These are phyloP conservation scores for Lathyrus sativus DNA, from an alignment of 306 rosid genomes.

Conservation along the genomic window DNA sequence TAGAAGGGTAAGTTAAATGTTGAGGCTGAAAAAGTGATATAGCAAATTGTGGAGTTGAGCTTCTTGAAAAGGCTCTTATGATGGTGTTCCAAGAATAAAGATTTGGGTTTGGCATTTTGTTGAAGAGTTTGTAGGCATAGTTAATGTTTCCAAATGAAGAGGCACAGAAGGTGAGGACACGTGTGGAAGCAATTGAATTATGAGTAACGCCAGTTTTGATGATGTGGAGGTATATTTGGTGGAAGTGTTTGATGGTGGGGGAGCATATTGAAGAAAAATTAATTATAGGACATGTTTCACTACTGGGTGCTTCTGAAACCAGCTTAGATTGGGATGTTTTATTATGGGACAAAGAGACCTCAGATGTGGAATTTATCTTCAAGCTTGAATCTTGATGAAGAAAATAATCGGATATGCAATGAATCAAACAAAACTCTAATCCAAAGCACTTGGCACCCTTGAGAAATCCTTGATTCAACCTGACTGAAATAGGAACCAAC, in stretches of 20 bases:
- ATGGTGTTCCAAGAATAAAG: conserved; percentile 78
- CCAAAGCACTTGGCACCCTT: too few relatives aligned
- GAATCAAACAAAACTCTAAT: too few relatives aligned
- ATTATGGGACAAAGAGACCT: conserved; percentile 32
- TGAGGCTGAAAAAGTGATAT: conserved; percentile 69
- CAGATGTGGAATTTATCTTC: conserved; percentile 2
- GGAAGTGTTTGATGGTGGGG: conserved; percentile 75
- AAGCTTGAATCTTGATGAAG: conserved; percentile 38
- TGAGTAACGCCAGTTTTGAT: conserved; percentile 70
- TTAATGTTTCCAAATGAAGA: conserved; percentile 66
- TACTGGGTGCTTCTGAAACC: conserved; percentile 20
- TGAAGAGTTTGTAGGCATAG: conserved; percentile 67
- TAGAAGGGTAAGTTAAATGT: conserved; percentile 74
- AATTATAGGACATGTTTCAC: conserved; percentile 26
- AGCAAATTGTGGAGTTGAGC: conserved; percentile 63
- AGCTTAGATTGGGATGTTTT: conserved; percentile 31
- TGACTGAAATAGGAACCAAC: too few relatives aligned
- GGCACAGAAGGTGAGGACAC: conserved; percentile 65
- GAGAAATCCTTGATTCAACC: too few relatives aligned
- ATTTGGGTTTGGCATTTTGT: conserved; percentile 55
- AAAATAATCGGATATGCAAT: too few relatives aligned
- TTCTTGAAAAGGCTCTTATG: conserved; percentile 75
- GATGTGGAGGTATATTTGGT: conserved; percentile 56
- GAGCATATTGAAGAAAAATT: too few relatives aligned
- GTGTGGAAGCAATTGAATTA: conserved; percentile 58